Evolutionary conservation across 2,329 filamentous ascomycete genomes (phyloP).

Genomic region (Epichloe gansuensis): DNA sequence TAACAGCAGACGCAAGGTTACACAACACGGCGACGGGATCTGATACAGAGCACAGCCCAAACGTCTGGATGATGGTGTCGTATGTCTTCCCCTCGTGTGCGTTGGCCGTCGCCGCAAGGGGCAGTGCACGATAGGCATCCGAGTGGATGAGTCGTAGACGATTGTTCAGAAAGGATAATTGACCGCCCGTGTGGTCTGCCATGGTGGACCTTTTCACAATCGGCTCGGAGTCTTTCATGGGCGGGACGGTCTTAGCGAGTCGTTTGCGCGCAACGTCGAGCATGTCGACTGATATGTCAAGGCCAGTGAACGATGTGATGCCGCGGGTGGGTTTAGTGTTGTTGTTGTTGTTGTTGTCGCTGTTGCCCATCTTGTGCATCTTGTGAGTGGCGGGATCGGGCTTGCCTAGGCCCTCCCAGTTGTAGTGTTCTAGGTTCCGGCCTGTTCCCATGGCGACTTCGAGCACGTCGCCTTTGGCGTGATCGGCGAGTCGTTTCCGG

Average conservation of each 20-base stretch:
- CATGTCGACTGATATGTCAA: conserved; percentile 50
- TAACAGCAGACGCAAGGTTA: conserved; percentile 38
- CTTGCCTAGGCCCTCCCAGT: conserved; percentile 34
- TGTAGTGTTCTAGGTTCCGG: conserved; percentile 45
- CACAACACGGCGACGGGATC: conserved; percentile 41
- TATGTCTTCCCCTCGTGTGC: conserved; percentile 25
- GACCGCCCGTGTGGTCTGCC: conserved; percentile 22
- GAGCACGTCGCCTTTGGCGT: conserved; percentile 43
- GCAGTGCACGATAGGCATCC: conserved; percentile 34
- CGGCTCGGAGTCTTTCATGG: conserved; percentile 19
- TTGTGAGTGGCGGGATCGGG: not conserved
- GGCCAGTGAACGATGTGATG: conserved; percentile 45
- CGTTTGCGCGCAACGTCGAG: conserved; percentile 43
- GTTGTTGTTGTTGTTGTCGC: too few species aligned
- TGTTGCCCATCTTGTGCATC: not conserved
- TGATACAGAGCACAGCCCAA: conserved; percentile 49
- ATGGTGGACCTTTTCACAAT: conserved; percentile 21
- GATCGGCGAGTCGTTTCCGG: conserved; percentile 33
- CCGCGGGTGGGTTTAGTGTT: conserved; percentile 5
- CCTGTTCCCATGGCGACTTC: conserved; percentile 52
- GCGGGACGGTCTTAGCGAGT: conserved; percentile 31
- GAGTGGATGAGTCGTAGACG: conserved; percentile 35
- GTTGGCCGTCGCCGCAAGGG: conserved; percentile 18
- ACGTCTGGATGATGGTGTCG: conserved; percentile 51
- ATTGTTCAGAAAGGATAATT: conserved; percentile 26